Conservation (phyloP, 345 rosid species). For the Linum trigynum region DNA sequence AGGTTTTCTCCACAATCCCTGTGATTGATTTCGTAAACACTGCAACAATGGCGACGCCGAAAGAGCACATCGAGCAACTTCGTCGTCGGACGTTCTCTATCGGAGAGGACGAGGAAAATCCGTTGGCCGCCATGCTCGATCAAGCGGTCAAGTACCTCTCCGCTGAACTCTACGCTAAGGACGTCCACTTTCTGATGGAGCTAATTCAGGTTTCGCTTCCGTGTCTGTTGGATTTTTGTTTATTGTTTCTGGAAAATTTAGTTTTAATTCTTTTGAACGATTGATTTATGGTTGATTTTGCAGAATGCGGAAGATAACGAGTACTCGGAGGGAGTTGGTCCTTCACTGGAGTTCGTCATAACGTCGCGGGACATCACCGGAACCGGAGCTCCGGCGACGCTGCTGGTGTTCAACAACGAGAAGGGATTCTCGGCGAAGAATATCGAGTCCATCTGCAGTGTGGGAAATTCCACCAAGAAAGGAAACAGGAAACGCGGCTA, state of each 20-base stretch:
- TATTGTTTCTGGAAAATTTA: background rate
- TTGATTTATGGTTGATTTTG: background rate
- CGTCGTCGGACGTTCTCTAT: conserved; percentile 42
- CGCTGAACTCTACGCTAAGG: conserved; percentile 59
- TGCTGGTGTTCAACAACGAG: conserved; percentile 62
- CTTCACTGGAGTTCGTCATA: conserved; percentile 61
- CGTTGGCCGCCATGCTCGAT: conserved; percentile 43
- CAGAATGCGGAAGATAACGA: conserved; percentile 80
- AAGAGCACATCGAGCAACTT: conserved; percentile 44
- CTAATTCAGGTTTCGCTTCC: conserved; percentile 40
- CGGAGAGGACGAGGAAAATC: conserved; percentile 40
- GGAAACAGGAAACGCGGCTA: conserved; percentile 53
- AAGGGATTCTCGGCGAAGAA: conserved; percentile 49
- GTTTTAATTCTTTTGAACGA: background rate
- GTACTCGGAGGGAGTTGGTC: conserved; percentile 47
- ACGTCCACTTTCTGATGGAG: conserved; percentile 69
- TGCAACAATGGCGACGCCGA: conserved; percentile 21
- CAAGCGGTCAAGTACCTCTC: conserved; percentile 54
- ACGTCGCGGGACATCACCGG: conserved; percentile 61
- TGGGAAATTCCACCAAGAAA: conserved; percentile 64
- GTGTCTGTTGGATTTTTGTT: background rate
- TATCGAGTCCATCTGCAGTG: conserved; percentile 57
- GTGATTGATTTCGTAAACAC: background rate
- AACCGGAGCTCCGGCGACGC: conserved; percentile 57
- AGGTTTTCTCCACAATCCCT: background rate